Evolutionary conservation across 305 asterid genomes (phyloP).

Genomic region (Fraxinus latifolia): DNA sequence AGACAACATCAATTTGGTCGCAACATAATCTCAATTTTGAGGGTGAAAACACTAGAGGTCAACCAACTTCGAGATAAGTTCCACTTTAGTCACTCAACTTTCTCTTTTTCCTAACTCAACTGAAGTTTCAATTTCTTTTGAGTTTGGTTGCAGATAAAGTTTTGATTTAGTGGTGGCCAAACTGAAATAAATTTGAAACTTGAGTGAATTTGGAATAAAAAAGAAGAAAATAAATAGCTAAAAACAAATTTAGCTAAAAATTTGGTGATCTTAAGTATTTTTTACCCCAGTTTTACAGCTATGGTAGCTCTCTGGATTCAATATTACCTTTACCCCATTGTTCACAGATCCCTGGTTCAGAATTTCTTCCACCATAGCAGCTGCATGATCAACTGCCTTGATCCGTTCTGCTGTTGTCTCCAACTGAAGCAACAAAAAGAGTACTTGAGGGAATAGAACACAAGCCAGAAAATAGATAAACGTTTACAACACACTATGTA

Average conservation of each 20-base stretch:
- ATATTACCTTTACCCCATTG: constrained; percentile 59
- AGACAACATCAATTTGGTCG: constrained; percentile 18
- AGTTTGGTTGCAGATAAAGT: background rate
- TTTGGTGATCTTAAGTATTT: background rate
- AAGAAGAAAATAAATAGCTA: background rate
- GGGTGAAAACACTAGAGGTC: background rate
- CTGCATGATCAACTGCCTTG: constrained; percentile 93
- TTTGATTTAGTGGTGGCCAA: background rate
- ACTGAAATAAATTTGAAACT: background rate
- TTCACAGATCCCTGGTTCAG: constrained; percentile 55
- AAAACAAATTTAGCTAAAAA: background rate
- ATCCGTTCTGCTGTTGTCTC: constrained; percentile 82
- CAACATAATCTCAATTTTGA: background rate
- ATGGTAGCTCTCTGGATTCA: constrained; percentile 15
- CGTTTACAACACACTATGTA: constrained; percentile 14
- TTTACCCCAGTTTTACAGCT: constrained; percentile 7
- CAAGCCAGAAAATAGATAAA: background rate
- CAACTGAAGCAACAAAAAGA: constrained; percentile 49
- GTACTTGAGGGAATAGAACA: constrained; percentile 12
- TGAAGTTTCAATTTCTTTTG: background rate
- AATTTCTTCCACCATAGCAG: constrained; percentile 94
- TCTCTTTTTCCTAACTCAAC: background rate
- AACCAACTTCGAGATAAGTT: background rate
- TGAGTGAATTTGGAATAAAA: background rate
- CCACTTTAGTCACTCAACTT: background rate